These are phyloP conservation scores for Maudiozyma humilis DNA, from an alignment of 1,139 yeast genomes.

Conservation along the genomic window DNA sequence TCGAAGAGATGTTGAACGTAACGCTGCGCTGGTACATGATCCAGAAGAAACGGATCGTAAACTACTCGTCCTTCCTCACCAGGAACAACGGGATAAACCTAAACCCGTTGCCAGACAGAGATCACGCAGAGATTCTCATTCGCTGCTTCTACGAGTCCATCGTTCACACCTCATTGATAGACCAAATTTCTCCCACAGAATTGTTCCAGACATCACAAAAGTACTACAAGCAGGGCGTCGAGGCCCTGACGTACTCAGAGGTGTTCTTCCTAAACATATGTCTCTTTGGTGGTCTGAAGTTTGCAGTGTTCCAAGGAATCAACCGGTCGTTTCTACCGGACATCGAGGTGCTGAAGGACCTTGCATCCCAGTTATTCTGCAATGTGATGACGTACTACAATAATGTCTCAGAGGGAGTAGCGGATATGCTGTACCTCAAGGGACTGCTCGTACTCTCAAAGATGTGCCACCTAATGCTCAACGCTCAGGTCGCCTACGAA, in stretches of 20 bases:
- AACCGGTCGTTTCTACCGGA: conserved; percentile 5
- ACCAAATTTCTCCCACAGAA: conserved; percentile 1
- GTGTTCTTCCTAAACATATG: conserved; percentile 12
- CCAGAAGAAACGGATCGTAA: conserved; percentile 16
- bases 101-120: conserved; percentile 15
- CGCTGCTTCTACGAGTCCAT: conserved; percentile 3
- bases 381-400: conserved; percentile 13
- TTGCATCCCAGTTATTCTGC: conserved; percentile 11
- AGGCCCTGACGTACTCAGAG: conserved; percentile 2
- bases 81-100: conserved; percentile 8
- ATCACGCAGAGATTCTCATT: conserved; percentile 5
- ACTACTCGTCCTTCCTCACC: conserved; percentile 11
- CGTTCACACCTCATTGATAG: conserved; percentile 1
- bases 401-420: conserved; percentile 9
- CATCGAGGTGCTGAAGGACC: conserved; percentile 4
- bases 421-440: conserved; percentile 11
- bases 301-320: conserved; percentile 2
- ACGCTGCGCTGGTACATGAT: conserved; percentile 19
- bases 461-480: conserved; percentile 9
- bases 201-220: conserved; percentile 5
- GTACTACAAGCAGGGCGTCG: conserved; percentile 6
- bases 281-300: conserved; percentile 9
- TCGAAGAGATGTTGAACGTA: conserved; percentile 14
- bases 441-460: conserved; percentile 13
- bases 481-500: conserved; percentile 11